Evolutionary conservation across 495 filamentous ascomycete species (phyloP), one percentile per base, ranked within the genome.

Genomic region (Aspergillus avenaceus): DNA sequence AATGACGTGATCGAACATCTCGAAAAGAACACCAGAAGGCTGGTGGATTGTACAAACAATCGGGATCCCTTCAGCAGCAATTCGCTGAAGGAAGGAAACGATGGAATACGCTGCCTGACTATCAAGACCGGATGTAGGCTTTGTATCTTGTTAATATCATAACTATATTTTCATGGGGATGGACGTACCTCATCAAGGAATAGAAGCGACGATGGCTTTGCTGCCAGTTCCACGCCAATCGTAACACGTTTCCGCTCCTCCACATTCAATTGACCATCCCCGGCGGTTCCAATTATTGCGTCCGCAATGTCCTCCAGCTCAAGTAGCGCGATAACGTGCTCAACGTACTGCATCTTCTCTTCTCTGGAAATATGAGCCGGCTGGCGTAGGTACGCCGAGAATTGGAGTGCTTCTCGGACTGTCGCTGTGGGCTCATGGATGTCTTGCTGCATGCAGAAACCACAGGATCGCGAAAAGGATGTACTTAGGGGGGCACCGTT

Each of bases 221-320:
- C 83, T 0, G 84, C 87, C 0, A 91, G 69, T 61, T 91, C 87
- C 7, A 91, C 85, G 41, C 84, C 87, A 47, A 91, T 90, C 2
- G 84, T 89, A 3, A 89, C 61, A 16, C 65, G 52, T 65, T 85
- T 75, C 1, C 70, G 57, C 52, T 71, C 60, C 48, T 71, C 70
- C 5, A 69, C 53, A 23, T 64, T 67, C 8, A 73, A 57, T n/a
- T n/a, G n/a, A 1, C 70, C 60, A 19, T 51, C 51, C 11, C 67
- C 61, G 26, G 55, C 36, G 18, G 48, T 55, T 18, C 68, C 70
- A 27, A 71, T 58, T 3, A 73, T 28, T 0, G 66, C 65, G 32
- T 70, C 47, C 21, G 62, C 64, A 36, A 63, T 56, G 11, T 58
- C 50, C 9, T 58, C 50, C 57, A 73, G 60, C 19, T 61, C 54